These are phyloP conservation scores for Ganoderma lingzhi DNA, from an alignment of 1,284 basidiomycete genomes.

Conservation along the genomic window DNA sequence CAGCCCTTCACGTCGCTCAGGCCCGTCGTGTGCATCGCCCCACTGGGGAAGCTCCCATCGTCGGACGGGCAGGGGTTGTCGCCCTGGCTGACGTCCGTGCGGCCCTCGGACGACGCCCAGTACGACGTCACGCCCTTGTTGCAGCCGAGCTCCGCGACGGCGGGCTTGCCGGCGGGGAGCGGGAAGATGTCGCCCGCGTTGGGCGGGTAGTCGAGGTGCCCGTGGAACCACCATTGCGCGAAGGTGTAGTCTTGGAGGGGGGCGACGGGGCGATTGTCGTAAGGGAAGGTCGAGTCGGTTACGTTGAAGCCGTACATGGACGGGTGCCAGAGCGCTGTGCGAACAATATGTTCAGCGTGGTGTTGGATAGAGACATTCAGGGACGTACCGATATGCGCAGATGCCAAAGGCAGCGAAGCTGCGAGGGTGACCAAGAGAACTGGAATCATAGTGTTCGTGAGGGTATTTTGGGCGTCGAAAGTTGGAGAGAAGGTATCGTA, in stretches of 20 bases:
- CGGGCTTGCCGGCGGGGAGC: conserved; percentile 62
- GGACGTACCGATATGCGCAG: conserved; percentile 36
- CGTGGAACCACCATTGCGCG: conserved; percentile 79
- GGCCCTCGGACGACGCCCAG: conserved; percentile 58
- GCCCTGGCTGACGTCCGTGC: conserved; percentile 55
- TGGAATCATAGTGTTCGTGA: conserved; percentile 22
- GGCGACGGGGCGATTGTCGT: conserved; percentile 48
- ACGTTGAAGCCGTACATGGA: conserved; percentile 66
- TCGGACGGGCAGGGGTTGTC: conserved; percentile 58
- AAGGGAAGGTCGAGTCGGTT: conserved; percentile 57
- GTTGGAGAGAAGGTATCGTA: neutral
- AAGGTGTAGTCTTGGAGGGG: conserved; percentile 56
- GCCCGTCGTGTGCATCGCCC: conserved; percentile 63
- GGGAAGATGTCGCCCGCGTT: conserved; percentile 63
- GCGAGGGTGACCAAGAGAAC: conserved; percentile 31
- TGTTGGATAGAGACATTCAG: neutral
- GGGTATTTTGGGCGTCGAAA: conserved; percentile 3
- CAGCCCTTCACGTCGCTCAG: conserved; percentile 69
- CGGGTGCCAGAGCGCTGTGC: conserved; percentile 43
- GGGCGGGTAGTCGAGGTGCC: conserved; percentile 66
- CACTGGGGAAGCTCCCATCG: conserved; percentile 44
- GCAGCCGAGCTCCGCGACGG: conserved; percentile 64
- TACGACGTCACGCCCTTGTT: conserved; percentile 65
- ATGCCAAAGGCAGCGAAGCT: conserved; percentile 35
- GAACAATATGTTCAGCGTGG: neutral